These are phyloP conservation scores for Corchorus capsularis DNA, from an alignment of 345 rosid genomes.

Conservation along the genomic window DNA sequence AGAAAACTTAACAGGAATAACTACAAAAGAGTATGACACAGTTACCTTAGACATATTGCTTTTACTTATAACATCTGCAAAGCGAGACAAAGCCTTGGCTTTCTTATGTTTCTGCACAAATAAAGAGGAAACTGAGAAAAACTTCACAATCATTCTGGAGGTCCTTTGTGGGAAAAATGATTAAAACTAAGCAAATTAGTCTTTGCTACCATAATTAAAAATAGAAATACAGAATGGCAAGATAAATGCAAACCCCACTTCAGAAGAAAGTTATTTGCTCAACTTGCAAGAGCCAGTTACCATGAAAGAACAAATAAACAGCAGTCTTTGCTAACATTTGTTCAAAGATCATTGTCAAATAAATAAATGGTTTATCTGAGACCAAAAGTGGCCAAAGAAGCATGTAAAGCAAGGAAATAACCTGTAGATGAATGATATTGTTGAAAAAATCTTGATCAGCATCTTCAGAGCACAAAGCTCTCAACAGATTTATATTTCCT, in stretches of 20 bases:
- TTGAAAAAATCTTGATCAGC: constrained; percentile 86
- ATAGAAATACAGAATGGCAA: neutral
- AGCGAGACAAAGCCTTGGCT: constrained; percentile 71
- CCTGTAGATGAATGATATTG: constrained; percentile 79
- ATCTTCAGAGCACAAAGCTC: constrained; percentile 75
- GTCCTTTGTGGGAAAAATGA: neutral
- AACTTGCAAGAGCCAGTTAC: neutral
- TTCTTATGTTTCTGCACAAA: constrained; percentile 74
- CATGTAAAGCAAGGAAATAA: constrained; percentile 24
- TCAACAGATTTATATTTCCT: constrained; percentile 53
- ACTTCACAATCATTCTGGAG: neutral
- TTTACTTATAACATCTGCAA: constrained; percentile 49
- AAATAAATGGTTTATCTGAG: neutral
- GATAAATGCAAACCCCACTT: neutral
- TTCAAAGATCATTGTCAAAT: neutral
- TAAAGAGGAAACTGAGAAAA: neutral
- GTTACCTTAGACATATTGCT: constrained; percentile 58
- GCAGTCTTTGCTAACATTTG: neutral
- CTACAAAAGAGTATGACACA: neutral
- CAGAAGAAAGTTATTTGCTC: neutral
- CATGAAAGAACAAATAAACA: neutral
- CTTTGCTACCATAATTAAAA: neutral
- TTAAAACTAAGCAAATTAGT: neutral
- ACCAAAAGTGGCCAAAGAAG: neutral
- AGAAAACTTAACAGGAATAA: neutral